Percentiles rank a stretch among this genome's conserved stretches.
Conservation (phyloP, 345 rosid genomes). For the Nasturtium officinale region DNA sequence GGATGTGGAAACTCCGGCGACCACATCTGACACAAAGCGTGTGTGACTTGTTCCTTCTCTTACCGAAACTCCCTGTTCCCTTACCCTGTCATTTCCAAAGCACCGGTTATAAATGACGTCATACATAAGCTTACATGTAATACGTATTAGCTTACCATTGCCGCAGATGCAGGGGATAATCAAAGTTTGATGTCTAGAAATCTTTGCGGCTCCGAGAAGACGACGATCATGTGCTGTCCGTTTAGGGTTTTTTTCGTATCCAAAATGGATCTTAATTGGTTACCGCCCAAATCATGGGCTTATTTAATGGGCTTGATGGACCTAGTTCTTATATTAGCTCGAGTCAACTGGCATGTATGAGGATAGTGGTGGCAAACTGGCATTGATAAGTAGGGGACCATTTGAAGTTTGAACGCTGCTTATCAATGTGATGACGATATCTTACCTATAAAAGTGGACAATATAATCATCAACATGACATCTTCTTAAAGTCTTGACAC, state of each 20-base stretch:
- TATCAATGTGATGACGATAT: constrained; percentile 40
- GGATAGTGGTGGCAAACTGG: background rate
- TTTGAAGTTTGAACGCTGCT: background rate
- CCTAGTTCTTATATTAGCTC: background rate
- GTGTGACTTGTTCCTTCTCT: constrained; percentile 97
- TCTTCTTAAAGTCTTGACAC: constrained; percentile 41
- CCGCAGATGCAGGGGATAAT: constrained; percentile 26
- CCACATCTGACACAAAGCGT: constrained; percentile 93
- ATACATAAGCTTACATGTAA: background rate
- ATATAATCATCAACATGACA: constrained; percentile 26
- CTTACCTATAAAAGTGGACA: constrained; percentile 38
- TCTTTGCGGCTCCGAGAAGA: constrained; percentile 16
- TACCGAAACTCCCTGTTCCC: constrained; percentile 94
- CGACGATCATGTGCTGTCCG: background rate
- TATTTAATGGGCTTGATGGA: background rate
- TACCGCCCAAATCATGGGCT: background rate
- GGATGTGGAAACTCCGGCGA: constrained; percentile 93
- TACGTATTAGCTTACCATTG: constrained; percentile 33
- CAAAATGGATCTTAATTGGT: constrained; percentile 3
- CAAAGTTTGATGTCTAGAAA: constrained; percentile 14
- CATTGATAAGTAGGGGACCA: constrained; percentile 46
- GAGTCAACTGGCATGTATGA: background rate
- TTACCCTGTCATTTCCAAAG: constrained; percentile 60
- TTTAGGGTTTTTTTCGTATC: constrained; percentile 19
- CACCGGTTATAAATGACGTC: background rate